These are phyloP conservation scores for Atkinsonella texensis DNA, from an alignment of 2,329 filamentous ascomycete genomes.

Conservation along the genomic window DNA sequence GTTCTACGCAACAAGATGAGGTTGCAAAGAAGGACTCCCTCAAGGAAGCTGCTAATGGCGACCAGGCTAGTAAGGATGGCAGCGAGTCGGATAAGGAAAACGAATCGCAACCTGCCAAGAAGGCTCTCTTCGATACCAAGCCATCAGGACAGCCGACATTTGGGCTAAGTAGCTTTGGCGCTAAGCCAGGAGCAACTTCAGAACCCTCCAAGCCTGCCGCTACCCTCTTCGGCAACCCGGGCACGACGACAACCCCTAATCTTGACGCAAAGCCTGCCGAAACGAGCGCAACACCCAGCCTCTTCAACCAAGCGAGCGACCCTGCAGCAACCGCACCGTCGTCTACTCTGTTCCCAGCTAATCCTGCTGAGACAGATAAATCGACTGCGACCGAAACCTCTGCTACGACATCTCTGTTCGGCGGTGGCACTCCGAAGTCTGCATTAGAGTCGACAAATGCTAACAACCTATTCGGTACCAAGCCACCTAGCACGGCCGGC, in stretches of 20 bases:
- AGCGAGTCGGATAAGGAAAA: constrained; percentile 35
- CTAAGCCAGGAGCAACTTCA: constrained; percentile 17
- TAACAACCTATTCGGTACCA: constrained; percentile 16
- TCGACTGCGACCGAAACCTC: constrained; percentile 11
- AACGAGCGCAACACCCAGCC: constrained; percentile 25
- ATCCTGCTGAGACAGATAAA: constrained; percentile 18
- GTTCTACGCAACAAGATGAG: constrained; percentile 21
- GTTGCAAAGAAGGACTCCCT: constrained; percentile 17
- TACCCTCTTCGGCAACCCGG: constrained; percentile 14
- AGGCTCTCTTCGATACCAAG: constrained; percentile 20
- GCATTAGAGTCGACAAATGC: constrained; percentile 7
- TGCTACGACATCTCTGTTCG: constrained; percentile 9
- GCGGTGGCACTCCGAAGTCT: constrained; percentile 1
- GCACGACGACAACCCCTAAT: constrained; percentile 9
- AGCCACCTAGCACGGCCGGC: constrained; percentile 9
- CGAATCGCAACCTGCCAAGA: constrained; percentile 24
- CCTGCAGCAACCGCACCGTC: constrained; percentile 12
- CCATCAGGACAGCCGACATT: constrained; percentile 17
- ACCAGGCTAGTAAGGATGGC: constrained; percentile 19
- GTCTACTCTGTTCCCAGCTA: constrained; percentile 23
- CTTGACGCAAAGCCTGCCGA: constrained; percentile 14
- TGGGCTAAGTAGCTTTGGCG: constrained; percentile 20
- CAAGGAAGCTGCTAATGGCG: constrained; percentile 10
- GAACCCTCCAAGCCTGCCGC: constrained; percentile 16
- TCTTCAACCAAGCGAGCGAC: constrained; percentile 4